Base-by-base conservation (phyloP, 345 rosid genomes). In the Arabis alpina region DNA sequence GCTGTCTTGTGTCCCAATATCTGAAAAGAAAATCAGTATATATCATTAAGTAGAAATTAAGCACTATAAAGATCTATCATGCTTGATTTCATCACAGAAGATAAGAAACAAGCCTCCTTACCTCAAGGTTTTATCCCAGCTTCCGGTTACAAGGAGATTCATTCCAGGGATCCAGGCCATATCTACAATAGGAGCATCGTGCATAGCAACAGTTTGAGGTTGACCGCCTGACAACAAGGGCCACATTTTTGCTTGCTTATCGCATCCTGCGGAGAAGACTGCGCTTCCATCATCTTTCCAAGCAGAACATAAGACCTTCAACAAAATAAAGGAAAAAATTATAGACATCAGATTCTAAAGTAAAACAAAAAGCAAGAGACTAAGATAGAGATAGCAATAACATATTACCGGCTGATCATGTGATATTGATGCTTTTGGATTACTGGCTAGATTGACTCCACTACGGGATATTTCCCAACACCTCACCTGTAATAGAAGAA, bases 181-280 rank as follows among this genome's bases (percentile, higher is more conserved):
- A 64, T 86, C 93, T 73, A 71, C 81, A 61, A 95, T 72, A 14
- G 99, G 94, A 4, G 87, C 96, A 53, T 95, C 98, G 68, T 95
- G 99, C 92, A 90, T 87, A 28, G 96, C 98, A 50, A 95, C 86
- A 73, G 97, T 92, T 61, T 81, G 81, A 43, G 97, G 84, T 73
- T 90, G 99, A 75, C 94, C 92, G 44, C 97, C 93, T 23, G 97
- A 80, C 60, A 79, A 63, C 53, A 94, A 73, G 32, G 98, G 91
- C 99, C 99, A 95, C 99, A 95, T 95, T 79, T 95, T 95, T 13
- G 87, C 99, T 80, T 92, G 99, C 77, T 95, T 95, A 79, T 95
- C 98, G 58, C 99, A 95, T 11, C 99, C 98, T 8, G 94, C 99
- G 51, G 88, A 83, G 74, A 94, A 91, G 32, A 92, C 93, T 2